A percentile compares a stretch with the other conserved stretches of the same genome.
Conservation (phyloP, 169 alveolate genomes). For the Cryptosporidium ubiquitum region DNA sequence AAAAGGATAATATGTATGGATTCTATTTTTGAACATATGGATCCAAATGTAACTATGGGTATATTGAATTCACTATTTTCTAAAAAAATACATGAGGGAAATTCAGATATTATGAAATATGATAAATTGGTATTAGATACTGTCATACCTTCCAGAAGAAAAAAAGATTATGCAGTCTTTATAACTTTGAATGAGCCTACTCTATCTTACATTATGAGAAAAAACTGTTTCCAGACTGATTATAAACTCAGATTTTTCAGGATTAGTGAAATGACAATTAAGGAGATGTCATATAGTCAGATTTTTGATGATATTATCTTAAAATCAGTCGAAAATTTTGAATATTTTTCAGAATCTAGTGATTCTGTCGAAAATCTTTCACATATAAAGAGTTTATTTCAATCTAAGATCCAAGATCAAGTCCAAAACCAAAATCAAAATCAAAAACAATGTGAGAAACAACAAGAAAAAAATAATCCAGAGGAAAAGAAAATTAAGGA, state of each 20-base stretch:
- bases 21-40: constrained; percentile 57
- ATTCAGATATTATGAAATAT: neutral
- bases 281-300: constrained; percentile 7
- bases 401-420: neutral
- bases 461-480: neutral
- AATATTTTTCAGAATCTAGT: neutral
- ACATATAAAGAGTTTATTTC: neutral
- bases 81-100: neutral
- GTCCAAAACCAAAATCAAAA: neutral
- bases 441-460: neutral
- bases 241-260: constrained; percentile 22
- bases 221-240: neutral
- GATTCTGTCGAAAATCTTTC: no score
- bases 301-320: neutral
- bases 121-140: neutral
- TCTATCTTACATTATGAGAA: constrained; percentile 24
- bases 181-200: constrained; percentile 46
- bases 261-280: constrained; percentile 11
- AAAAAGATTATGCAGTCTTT: neutral
- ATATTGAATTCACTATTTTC: constrained; percentile 33
- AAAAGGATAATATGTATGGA: constrained; percentile 47
- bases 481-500: neutral
- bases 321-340: neutral
- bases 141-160: constrained; percentile 22
- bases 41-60: constrained; percentile 23